Base-by-base conservation (phyloP, 352 stramenopile genomes). In the Plasmopara muralis region DNA sequence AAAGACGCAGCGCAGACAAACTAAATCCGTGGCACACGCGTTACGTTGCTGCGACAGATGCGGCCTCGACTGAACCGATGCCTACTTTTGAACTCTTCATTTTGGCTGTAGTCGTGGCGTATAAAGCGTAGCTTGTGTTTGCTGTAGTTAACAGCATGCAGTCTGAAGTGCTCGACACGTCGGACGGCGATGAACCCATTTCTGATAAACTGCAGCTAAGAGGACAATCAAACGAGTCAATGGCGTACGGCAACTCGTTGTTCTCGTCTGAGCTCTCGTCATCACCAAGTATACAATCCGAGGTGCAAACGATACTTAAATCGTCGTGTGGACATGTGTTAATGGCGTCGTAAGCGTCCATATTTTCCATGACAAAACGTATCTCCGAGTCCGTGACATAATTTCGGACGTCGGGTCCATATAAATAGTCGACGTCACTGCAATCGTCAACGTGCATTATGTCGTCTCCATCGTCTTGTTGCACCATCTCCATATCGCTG, bases 251-350 rank as follows among this genome's bases (percentile, higher is more conserved):
- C 39, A 86, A 61, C 60, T 84, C 69, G 44, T 80, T 79, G 47
- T 61, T 75, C 51, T 76, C 68, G 38, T 80, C 68, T 7, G 70
- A 66, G 57, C 66, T 66, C 29, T 70, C 60, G 33, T 77, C 55
- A 54, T 89, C 78, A 30, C 79, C 77, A 35, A 86, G 56, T 28
- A 87, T 87, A 49, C 72, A 86, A 62, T 89, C 76, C 2, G 66
- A 75, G 14, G 68, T 66, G 65, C 86, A 89, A 57, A 86, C 79
- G 53, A 78, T 62, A 46, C 44, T 68, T 53, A 87, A 53, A 58
- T 86, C 73, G 40, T 87, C 74, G 51, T 87, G 87, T 29, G 66
- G 67, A 53, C 66, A 70, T 8, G 56, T 53, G 53, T 75, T 57
- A 13, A 75, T 60, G 35, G 66, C 68, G 60, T 87, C 76, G 65